phyloP scores from a whole-genome alignment of 2,329 filamentous ascomycete genomes.

The Ophiostoma perfectum region DNA sequence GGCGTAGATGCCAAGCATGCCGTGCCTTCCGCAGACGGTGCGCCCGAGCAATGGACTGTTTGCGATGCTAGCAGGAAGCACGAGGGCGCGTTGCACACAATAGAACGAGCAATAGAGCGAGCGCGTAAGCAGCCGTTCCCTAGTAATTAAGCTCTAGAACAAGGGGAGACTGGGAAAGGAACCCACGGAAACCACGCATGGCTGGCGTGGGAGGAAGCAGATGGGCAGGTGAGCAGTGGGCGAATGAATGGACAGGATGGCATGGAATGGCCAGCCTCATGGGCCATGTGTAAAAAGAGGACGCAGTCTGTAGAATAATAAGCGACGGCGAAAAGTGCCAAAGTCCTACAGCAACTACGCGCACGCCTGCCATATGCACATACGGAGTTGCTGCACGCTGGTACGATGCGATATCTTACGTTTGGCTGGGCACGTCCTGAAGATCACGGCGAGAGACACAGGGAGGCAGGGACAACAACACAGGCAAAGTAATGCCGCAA shows the following conservation, averaged over 20 bases:
- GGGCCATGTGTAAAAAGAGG: not conserved
- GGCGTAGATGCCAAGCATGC: conserved; percentile 2
- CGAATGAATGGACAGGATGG: conserved; percentile 5
- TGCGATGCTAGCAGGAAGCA: not conserved
- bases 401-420: no score
- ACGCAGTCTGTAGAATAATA: not conserved
- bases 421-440: not conserved
- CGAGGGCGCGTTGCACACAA: not conserved
- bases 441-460: not conserved
- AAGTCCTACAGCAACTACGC: conserved; percentile 1
- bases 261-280: conserved; percentile 10
- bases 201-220: not conserved
- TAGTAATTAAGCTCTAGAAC: no score
- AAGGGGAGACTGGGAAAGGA: not conserved
- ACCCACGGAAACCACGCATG: not conserved
- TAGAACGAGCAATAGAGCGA: conserved; percentile 14
- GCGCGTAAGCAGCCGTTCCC: not conserved
- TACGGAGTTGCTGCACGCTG: not conserved
- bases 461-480: not conserved
- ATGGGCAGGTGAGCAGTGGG: not conserved
- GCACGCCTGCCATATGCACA: not conserved
- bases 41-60: not conserved
- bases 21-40: conserved; percentile 8
- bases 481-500: not conserved
- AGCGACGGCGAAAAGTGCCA: not conserved